A percentile compares a stretch with the other conserved stretches of the same genome.
These are phyloP conservation scores for Cucumis cinereus DNA, from an alignment of 306 rosid species.

Conservation along the genomic window DNA sequence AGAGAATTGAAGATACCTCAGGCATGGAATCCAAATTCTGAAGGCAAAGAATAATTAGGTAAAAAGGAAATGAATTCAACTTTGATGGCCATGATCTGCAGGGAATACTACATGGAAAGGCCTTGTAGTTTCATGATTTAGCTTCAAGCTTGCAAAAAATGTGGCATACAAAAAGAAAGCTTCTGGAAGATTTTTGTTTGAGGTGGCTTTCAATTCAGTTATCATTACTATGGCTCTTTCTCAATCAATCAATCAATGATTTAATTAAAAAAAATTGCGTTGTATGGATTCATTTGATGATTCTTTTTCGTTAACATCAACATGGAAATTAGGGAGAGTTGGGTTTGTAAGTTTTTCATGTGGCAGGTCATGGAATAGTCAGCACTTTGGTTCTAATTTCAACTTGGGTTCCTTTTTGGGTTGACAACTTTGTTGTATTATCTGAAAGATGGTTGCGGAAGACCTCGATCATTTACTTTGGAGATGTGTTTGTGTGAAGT, in stretches of 20 bases:
- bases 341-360: not conserved
- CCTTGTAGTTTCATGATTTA: not conserved
- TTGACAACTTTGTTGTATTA: too few relatives aligned
- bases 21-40: not conserved
- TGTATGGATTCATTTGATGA: not conserved
- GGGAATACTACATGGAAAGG: not conserved
- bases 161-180: not conserved
- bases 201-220: not conserved
- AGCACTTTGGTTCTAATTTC: too few relatives aligned
- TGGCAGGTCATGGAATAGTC: not conserved
- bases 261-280: not conserved
- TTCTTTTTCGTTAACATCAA: too few relatives aligned
- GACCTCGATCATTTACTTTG: too few relatives aligned
- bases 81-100: not conserved
- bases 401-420: too few relatives aligned
- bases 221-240: not conserved
- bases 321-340: not conserved
- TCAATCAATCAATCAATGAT: not conserved
- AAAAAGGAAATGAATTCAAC: not conserved
- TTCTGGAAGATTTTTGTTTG: not conserved
- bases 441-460: too few relatives aligned
- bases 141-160: not conserved
- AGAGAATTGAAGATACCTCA: not conserved
- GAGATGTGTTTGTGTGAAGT: too few relatives aligned
- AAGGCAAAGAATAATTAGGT: not conserved